Evolutionary conservation across 805 yeast species (phyloP).

Genomic region (Ogataea siamensis): DNA sequence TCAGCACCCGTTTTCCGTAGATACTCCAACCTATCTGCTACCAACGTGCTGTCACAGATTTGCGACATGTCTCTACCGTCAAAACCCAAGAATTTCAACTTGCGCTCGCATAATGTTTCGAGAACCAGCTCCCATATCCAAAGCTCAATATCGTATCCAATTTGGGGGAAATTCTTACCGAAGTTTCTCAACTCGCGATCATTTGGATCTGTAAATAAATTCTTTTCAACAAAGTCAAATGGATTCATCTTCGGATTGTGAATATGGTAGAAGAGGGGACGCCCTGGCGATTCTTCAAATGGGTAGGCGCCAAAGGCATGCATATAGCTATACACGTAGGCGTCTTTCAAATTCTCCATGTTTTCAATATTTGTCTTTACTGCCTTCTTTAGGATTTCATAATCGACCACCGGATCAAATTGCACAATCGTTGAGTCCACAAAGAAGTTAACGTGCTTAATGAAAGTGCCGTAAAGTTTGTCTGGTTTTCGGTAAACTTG

Average conservation of each 20-base stretch:
- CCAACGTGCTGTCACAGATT: slow-evolving; percentile 22
- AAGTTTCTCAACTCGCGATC: slow-evolving; percentile 18
- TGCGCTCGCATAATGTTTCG: slow-evolving; percentile 23
- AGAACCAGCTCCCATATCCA: slow-evolving; percentile 27
- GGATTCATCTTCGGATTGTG: slow-evolving; percentile 51
- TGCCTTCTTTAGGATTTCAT: slow-evolving; percentile 20
- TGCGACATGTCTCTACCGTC: slow-evolving; percentile 16
- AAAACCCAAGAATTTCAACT: slow-evolving; percentile 22
- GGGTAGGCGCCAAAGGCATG: slow-evolving; percentile 19
- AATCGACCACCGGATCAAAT: slow-evolving; percentile 29
- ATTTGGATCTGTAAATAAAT: slow-evolving; percentile 19
- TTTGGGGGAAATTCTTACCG: slow-evolving; percentile 20
- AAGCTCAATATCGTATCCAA: slow-evolving; percentile 25
- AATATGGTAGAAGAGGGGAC: slow-evolving; percentile 37
- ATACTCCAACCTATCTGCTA: slow-evolving; percentile 28
- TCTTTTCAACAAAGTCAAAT: slow-evolving; percentile 30
- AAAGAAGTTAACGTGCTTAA: slow-evolving; percentile 21
- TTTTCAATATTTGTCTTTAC: slow-evolving; percentile 8
- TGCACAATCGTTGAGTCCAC: slow-evolving; percentile 33
- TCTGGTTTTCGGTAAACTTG: slow-evolving; percentile 42
- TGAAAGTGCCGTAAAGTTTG: slow-evolving; percentile 26
- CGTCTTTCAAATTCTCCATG: slow-evolving; percentile 8
- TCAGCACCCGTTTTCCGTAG: slow-evolving; percentile 21
- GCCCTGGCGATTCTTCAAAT: slow-evolving; percentile 16
- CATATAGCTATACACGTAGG: slow-evolving; percentile 21